Conservation (phyloP, 176 grass and related monocot genomes). For the Aegilops sharonensis region DNA sequence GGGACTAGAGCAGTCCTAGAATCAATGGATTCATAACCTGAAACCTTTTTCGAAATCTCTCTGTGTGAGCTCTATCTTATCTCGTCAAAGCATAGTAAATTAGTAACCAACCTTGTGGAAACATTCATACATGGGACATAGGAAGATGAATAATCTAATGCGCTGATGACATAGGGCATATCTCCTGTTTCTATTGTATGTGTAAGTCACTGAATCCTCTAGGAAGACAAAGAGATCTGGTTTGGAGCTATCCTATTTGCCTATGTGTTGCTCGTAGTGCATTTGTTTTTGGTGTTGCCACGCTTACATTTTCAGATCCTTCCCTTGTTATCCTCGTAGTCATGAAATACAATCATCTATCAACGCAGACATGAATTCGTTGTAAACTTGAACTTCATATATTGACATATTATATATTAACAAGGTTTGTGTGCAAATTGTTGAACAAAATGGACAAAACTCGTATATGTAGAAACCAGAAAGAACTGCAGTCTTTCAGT, state of each 20-base stretch:
- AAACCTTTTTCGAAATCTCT: not conserved
- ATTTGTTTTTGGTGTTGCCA: not conserved
- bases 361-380: not conserved
- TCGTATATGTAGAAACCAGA: not conserved
- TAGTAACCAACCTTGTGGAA: slow-evolving; percentile 6
- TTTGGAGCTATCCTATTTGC: not conserved
- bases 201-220: not conserved
- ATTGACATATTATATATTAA: not conserved
- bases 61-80: not conserved
- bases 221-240: not conserved
- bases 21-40: not conserved
- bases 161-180: not conserved
- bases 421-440: not conserved
- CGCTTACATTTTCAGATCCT: not conserved
- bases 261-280: not conserved
- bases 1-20: not conserved
- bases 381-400: not conserved
- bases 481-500: not conserved
- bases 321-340: not conserved
- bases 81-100: not conserved
- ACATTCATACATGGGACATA: slow-evolving; percentile 9
- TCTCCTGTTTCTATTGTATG: not conserved
- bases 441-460: not conserved
- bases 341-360: not conserved
- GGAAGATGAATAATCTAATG: slow-evolving; percentile 14